A percentile compares a stretch with the other conserved stretches of the same genome.
These are phyloP conservation scores for Fusarium nodosum DNA, from an alignment of 2,329 filamentous ascomycete species.

Conservation along the genomic window DNA sequence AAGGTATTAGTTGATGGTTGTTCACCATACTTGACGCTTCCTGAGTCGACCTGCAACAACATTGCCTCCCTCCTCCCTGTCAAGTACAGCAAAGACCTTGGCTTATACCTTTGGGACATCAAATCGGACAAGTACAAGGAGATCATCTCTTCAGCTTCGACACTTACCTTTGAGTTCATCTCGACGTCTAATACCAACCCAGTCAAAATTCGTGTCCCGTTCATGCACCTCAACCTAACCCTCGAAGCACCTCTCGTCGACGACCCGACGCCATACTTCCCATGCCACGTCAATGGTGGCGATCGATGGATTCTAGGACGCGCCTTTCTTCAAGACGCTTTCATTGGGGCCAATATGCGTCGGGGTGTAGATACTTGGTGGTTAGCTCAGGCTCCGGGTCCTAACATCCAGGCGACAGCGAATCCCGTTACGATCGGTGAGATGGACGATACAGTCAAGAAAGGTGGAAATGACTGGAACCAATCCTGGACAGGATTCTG, in stretches of 20 bases:
- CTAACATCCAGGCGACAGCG: slow-evolving; percentile 6
- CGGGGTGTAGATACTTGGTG: slow-evolving; percentile 33
- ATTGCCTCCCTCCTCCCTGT: slow-evolving; percentile 8
- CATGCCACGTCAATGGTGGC: slow-evolving; percentile 53
- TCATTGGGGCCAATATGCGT: slow-evolving; percentile 59
- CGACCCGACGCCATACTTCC: slow-evolving; percentile 47
- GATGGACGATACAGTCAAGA: slow-evolving; percentile 10
- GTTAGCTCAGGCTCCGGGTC: slow-evolving; percentile 35
- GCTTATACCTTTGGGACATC: slow-evolving; percentile 13
- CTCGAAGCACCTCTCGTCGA: slow-evolving; percentile 8
- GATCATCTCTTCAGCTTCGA: background rate
- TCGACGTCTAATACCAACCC: background rate
- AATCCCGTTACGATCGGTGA: slow-evolving; percentile 7
- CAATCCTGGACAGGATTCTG: slow-evolving; percentile 32
- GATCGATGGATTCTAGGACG: slow-evolving; percentile 55
- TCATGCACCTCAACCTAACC: slow-evolving; percentile 24
- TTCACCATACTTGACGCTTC: slow-evolving; percentile 12
- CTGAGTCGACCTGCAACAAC: slow-evolving; percentile 16
- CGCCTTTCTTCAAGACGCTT: slow-evolving; percentile 60
- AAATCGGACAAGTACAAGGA: slow-evolving; percentile 2
- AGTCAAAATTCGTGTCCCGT: slow-evolving; percentile 5
- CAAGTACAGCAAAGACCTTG: slow-evolving; percentile 3
- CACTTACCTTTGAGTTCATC: slow-evolving; percentile 11
- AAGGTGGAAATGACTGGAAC: slow-evolving; percentile 33
- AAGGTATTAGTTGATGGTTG: slow-evolving; percentile 16